Base-by-base conservation (phyloP, 2,329 filamentous ascomycete genomes). In the Leptosphaerulina australis region DNA sequence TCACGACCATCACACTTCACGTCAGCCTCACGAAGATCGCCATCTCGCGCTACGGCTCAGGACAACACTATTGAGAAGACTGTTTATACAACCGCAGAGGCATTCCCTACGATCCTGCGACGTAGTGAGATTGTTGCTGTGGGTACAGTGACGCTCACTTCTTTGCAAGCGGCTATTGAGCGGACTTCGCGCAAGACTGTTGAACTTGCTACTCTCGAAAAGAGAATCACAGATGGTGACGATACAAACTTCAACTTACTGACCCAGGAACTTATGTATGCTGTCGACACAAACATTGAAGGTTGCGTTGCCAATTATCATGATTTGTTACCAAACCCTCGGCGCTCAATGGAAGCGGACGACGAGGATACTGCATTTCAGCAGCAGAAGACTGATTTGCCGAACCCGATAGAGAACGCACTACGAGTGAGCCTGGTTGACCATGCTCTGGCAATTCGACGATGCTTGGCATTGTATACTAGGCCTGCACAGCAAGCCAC, bases 51-150 rank as follows among this genome's bases (percentile, higher is more conserved):
- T 1, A 85, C 79, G 35, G 73, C 88, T 2, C 79, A 83, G 17
- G 87, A 90, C 44, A 89, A 94, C 62, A 88, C 81, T 55, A 86
- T 91, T 0, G 89, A 96, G 69, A 97, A 97, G 78, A 81, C 86
- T 0, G 75, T 97, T 1, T 96, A 91, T 70, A 88, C 85, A 0
- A 93, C 91, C 0, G 87, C 86, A 0, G 92, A 97, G 63, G 75
- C 87, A 0, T 97, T 97, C 76, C 94, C 93, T 0, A 97, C 92
- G 1, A 95, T 97, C 38, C 77, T 97, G 20, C 84, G 91, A 24
- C 84, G 92, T 46, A 96, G 90, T 62, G 92, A 97, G 74, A 88
- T 97, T 53, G 76, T 95, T 11, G 78, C 83, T 5, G 79, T 83
- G 1, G 82, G 86, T 14, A 86, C 87, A 38, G 72, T 91, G 14